Evolutionary conservation across 306 rosid genomes (phyloP).

Genomic region (Rosa chinensis): DNA sequence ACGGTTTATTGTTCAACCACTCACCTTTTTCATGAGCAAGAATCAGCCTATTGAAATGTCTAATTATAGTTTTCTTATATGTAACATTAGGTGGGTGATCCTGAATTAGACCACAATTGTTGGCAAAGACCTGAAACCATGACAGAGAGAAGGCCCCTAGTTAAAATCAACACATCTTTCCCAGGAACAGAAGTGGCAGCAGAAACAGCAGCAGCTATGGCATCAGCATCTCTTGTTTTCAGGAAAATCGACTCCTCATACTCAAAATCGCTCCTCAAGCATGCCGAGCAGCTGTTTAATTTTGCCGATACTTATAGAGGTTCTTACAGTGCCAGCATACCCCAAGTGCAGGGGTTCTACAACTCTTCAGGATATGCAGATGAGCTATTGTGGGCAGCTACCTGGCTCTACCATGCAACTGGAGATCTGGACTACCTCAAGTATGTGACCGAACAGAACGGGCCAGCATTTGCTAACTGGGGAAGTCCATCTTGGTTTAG

Average conservation of each 20-base stretch:
- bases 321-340: slow-evolving; percentile 66
- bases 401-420: slow-evolving; percentile 73
- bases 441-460: slow-evolving; percentile 55
- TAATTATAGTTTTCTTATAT: neutral
- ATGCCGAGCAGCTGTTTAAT: slow-evolving; percentile 56
- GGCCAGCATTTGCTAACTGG: slow-evolving; percentile 40
- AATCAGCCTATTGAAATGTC: neutral
- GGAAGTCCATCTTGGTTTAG: slow-evolving; percentile 66
- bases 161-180: slow-evolving; percentile 53
- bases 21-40: neutral
- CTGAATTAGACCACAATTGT: slow-evolving; percentile 63
- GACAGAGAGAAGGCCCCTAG: slow-evolving; percentile 53
- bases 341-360: slow-evolving; percentile 55
- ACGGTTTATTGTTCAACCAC: too few relatives aligned
- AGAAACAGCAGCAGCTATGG: slow-evolving; percentile 75
- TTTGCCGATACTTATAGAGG: slow-evolving; percentile 64
- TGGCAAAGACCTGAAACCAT: slow-evolving; percentile 73
- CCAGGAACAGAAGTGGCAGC: slow-evolving; percentile 88
- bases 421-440: slow-evolving; percentile 45
- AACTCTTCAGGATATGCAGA: slow-evolving; percentile 75
- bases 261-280: slow-evolving; percentile 50
- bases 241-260: slow-evolving; percentile 39
- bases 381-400: slow-evolving; percentile 79
- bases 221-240: slow-evolving; percentile 70
- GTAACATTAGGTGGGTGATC: slow-evolving; percentile 63